Conservation (phyloP, 2,329 filamentous ascomycete species). For the Neonectria ditissima region DNA sequence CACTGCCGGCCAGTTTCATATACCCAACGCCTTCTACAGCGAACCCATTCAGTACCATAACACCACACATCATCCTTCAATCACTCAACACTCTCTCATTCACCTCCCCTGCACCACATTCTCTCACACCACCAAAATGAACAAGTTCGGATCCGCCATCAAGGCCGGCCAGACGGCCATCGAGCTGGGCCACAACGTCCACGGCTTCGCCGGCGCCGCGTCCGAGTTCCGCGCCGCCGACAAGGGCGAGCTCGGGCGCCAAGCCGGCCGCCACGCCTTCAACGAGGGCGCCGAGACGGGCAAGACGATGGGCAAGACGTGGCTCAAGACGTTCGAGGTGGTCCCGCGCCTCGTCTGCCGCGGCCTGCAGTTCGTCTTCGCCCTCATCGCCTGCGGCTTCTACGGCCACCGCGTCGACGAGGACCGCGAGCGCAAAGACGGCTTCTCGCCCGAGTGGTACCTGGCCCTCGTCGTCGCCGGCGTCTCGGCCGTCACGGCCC, state of each 20-base stretch:
- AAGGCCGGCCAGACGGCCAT: conserved; percentile 51
- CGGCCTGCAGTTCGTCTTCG: conserved; percentile 76
- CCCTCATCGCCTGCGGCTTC: conserved; percentile 74
- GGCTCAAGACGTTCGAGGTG: conserved; percentile 59
- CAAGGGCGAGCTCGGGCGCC: conserved; percentile 50
- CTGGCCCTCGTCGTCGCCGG: conserved; percentile 72
- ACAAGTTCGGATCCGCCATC: conserved; percentile 46
- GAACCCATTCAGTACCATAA: background rate
- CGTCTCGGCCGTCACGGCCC: conserved; percentile 63
- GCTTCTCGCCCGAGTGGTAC: conserved; percentile 68
- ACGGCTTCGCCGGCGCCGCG: conserved; percentile 44
- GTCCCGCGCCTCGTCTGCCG: conserved; percentile 67
- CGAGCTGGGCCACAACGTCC: conserved; percentile 47
- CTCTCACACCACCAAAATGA: conserved; percentile 40
- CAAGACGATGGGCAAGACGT: conserved; percentile 58
- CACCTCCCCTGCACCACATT: background rate
- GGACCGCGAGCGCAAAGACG: conserved; percentile 51
- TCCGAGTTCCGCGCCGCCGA: conserved; percentile 48
- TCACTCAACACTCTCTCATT: background rate
- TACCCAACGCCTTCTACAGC: background rate
- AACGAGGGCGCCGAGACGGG: conserved; percentile 51
- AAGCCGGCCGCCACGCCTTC: conserved; percentile 49
- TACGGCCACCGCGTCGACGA: conserved; percentile 69
- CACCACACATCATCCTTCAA: background rate
- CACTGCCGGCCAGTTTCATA: conserved; percentile 37